Percentiles rank a stretch among this genome's conserved stretches.
These are phyloP conservation scores for Metroxylon sagu DNA, from an alignment of 176 grass and related monocot species.

Conservation along the genomic window DNA sequence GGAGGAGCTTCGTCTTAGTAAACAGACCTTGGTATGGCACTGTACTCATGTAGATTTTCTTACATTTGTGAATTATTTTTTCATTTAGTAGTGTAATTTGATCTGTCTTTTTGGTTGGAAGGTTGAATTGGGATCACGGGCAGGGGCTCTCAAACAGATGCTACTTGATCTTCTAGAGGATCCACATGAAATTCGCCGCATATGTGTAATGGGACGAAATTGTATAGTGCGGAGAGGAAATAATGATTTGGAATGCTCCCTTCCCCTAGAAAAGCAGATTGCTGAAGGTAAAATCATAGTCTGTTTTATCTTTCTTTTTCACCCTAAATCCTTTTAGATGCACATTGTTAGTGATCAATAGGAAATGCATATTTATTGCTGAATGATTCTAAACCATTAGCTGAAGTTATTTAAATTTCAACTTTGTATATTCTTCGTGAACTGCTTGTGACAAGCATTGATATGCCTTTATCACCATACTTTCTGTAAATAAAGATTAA, in stretches of 20 bases:
- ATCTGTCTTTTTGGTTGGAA: constrained; percentile 20
- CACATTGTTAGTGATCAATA: background rate
- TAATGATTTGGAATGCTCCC: constrained; percentile 57
- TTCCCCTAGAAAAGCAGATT: constrained; percentile 79
- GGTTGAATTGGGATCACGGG: constrained; percentile 92
- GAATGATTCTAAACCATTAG: constrained; percentile 1
- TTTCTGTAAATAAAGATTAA: no score
- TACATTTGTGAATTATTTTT: constrained; percentile 8
- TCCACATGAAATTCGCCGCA: constrained; percentile 85
- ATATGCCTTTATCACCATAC: no score
- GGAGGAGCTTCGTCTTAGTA: constrained; percentile 95
- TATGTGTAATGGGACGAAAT: constrained; percentile 95
- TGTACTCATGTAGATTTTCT: background rate
- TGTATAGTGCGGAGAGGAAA: constrained; percentile 52
- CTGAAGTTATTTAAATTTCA: background rate
- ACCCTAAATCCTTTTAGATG: background rate
- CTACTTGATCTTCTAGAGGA: constrained; percentile 89
- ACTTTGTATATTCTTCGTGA: no score
- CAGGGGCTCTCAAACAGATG: constrained; percentile 97
- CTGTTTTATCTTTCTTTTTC: background rate
- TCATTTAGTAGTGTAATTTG: constrained; percentile 23
- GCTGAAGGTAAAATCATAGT: constrained; percentile 61
- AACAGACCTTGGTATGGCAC: constrained; percentile 67
- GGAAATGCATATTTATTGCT: background rate
- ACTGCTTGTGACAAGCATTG: no score